phyloP scores from a whole-genome alignment of 2,329 filamentous ascomycete species.

The Arthroderma sp. region DNA sequence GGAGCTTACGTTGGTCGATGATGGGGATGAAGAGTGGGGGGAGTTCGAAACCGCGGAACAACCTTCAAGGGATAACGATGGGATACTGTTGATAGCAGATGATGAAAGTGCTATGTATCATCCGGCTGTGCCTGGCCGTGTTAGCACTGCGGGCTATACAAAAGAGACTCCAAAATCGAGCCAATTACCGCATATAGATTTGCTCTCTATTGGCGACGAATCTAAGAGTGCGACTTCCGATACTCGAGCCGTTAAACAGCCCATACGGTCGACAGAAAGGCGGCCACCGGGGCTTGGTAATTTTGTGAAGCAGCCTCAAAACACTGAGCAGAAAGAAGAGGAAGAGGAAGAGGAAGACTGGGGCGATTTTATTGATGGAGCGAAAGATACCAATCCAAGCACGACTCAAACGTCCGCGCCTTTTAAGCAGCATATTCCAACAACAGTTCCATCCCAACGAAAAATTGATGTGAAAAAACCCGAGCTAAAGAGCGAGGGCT shows the following conservation, averaged over 20 bases:
- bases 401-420: neutral
- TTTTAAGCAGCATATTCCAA: neutral
- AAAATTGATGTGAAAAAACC: neutral
- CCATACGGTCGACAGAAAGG: neutral
- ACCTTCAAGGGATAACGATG: neutral
- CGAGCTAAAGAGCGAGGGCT: too few relatives aligned
- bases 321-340: constrained; percentile 9
- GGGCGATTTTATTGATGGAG: constrained; percentile 39
- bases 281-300: neutral
- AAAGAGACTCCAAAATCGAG: too few relatives aligned
- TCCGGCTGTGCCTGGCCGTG: neutral
- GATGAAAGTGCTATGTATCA: neutral
- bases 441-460: neutral
- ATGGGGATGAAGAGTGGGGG: constrained; percentile 33
- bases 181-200: neutral
- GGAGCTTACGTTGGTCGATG: constrained; percentile 17
- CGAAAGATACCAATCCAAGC: neutral
- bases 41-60: constrained; percentile 29
- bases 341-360: constrained; percentile 37
- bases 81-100: neutral
- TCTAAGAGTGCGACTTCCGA: neutral
- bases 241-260: neutral
- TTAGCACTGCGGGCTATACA: too few relatives aligned
- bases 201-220: constrained; percentile 9
- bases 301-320: neutral